Conservation (phyloP, 2,329 filamentous ascomycete species). For the Cyclaneusma minus region DNA sequence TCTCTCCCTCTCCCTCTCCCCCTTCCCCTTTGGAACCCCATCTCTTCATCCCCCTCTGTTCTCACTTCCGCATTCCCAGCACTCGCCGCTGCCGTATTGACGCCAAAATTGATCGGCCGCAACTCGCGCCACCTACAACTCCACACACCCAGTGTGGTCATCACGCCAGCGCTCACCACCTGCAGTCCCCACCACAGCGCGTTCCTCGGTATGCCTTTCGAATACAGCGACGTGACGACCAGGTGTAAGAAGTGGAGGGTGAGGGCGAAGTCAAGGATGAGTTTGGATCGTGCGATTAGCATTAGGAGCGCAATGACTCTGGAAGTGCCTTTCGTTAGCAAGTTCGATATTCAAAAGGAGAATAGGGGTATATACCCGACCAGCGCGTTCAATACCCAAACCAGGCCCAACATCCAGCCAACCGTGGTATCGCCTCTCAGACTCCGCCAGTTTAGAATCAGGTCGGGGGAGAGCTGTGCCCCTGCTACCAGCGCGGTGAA, state of each 20-base stretch:
- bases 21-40: slow-evolving; percentile 32
- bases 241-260: slow-evolving; percentile 79
- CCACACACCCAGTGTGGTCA: slow-evolving; percentile 69
- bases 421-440: slow-evolving; percentile 52
- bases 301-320: slow-evolving; percentile 75
- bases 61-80: slow-evolving; percentile 8
- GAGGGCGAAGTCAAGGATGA: slow-evolving; percentile 86
- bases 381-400: slow-evolving; percentile 51
- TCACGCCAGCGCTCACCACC: slow-evolving; percentile 40
- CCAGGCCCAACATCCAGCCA: slow-evolving; percentile 52
- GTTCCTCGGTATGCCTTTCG: slow-evolving; percentile 58
- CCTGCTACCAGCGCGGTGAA: slow-evolving; percentile 55
- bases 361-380: slow-evolving; percentile 35
- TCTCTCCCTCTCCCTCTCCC: slow-evolving; percentile 37
- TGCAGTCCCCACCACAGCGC: slow-evolving; percentile 76
- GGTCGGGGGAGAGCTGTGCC: slow-evolving; percentile 36
- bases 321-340: slow-evolving; percentile 2
- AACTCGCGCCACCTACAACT: slow-evolving; percentile 84
- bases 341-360: slow-evolving; percentile 4
- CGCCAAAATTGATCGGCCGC: slow-evolving; percentile 74
- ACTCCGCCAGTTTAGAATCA: slow-evolving; percentile 47
- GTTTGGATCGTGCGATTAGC: slow-evolving; percentile 76
- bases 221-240: slow-evolving; percentile 62
- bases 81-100: slow-evolving; percentile 21
- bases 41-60: slow-evolving; percentile 26